Evolutionary conservation across 805 yeast species (phyloP).

Genomic region (Candida hungchunana): DNA sequence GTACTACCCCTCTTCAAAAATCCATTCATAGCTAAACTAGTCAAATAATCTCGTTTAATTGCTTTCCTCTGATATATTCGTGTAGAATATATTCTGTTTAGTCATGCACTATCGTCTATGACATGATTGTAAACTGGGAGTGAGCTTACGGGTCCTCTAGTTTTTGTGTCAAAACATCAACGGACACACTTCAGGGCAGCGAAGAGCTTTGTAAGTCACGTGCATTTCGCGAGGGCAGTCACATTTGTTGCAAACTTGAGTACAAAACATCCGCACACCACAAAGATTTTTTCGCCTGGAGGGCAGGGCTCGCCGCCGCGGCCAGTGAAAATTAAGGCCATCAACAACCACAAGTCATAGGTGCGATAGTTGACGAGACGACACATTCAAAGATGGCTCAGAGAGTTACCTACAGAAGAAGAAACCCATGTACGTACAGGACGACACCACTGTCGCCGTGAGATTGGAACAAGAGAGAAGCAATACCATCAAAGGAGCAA

Average conservation of each 20-base stretch:
- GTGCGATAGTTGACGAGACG: neutral
- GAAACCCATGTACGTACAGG: slow-evolving; percentile 89
- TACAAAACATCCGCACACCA: slow-evolving; percentile 11
- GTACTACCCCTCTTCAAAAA: too few species aligned
- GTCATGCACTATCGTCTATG: too few species aligned
- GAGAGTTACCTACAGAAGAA: slow-evolving; percentile 99
- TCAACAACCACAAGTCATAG: slow-evolving; percentile 1
- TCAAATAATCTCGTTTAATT: too few species aligned
- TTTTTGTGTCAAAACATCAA: neutral
- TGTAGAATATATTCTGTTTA: too few species aligned
- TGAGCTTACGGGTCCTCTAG: too few species aligned
- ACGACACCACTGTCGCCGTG: neutral
- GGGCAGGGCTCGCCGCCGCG: slow-evolving; percentile 8
- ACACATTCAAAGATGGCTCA: slow-evolving; percentile 75
- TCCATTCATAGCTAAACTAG: too few species aligned
- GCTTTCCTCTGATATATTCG: too few species aligned
- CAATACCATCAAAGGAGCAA: neutral
- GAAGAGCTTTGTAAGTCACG: slow-evolving; percentile 7
- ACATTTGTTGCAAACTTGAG: neutral
- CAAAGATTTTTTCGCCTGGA: slow-evolving; percentile 2
- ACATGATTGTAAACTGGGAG: too few species aligned
- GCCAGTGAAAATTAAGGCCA: slow-evolving; percentile 19
- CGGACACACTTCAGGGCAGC: neutral
- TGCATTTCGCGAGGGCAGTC: slow-evolving; percentile 11
- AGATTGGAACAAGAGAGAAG: slow-evolving; percentile 1